Percentiles rank a stretch among this genome's conserved stretches.
phyloP scores from a whole-genome alignment of 441 rosid species.

The Aleurites moluccanus region DNA sequence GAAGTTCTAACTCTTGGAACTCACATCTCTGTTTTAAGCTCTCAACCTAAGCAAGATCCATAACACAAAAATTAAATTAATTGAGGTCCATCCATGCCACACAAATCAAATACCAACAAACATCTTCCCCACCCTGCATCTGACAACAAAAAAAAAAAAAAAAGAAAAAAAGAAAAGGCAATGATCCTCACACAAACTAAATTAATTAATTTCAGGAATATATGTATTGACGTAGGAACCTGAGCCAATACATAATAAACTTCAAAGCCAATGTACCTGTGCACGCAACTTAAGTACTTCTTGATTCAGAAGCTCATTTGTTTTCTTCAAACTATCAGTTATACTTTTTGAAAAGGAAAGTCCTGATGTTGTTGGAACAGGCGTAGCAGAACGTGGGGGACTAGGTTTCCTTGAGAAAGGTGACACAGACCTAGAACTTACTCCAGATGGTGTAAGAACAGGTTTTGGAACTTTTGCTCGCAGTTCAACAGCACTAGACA shows the following conservation, averaged over 20 bases:
- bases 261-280: constrained; percentile 59
- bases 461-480: constrained; percentile 74
- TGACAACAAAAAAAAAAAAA: not conserved
- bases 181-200: not conserved
- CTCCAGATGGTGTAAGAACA: constrained; percentile 72
- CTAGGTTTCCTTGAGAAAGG: constrained; percentile 97
- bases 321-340: constrained; percentile 88
- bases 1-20: constrained; percentile 82
- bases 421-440: constrained; percentile 91
- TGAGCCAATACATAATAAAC: not conserved
- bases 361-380: constrained; percentile 81
- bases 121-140: not conserved
- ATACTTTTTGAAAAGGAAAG: constrained; percentile 80
- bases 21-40: constrained; percentile 77
- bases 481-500: constrained; percentile 62
- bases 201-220: not conserved
- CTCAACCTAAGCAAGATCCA: constrained; percentile 65
- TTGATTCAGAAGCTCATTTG: constrained; percentile 88
- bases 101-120: not conserved
- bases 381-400: constrained; percentile 96
- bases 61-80: constrained; percentile 18
- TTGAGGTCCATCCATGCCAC: too few species aligned
- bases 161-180: not conserved
- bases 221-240: not conserved
- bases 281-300: constrained; percentile 80